phyloP scores from a whole-genome alignment of 176 grass and related monocot species.

The Carex myosuroides region DNA sequence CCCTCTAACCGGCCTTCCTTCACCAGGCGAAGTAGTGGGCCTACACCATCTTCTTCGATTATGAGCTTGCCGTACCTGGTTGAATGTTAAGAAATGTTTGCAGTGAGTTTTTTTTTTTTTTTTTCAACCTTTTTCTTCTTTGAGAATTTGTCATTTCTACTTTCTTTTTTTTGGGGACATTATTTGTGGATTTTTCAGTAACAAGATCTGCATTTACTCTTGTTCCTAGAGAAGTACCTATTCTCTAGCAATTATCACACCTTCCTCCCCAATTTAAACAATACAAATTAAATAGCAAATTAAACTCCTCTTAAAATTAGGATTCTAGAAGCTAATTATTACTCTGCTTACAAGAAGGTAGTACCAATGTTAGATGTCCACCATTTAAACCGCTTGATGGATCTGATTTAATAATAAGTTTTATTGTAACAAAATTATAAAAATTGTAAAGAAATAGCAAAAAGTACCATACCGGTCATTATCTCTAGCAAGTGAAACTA shows the following conservation, averaged over 20 bases:
- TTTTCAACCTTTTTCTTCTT: background rate
- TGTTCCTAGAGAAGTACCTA: background rate
- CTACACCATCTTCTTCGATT: slow-evolving; percentile 89
- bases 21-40: slow-evolving; percentile 63
- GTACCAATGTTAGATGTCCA: background rate
- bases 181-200: background rate
- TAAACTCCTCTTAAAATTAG: background rate
- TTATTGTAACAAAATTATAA: background rate
- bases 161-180: background rate
- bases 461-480: slow-evolving; percentile 36
- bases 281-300: background rate
- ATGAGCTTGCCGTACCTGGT: slow-evolving; percentile 74
- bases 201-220: background rate
- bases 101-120: background rate
- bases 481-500: slow-evolving; percentile 87
- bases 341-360: background rate
- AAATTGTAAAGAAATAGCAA: background rate
- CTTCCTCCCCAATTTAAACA: background rate
- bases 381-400: background rate
- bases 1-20: slow-evolving; percentile 74
- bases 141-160: background rate
- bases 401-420: background rate
- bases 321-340: background rate
- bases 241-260: background rate
- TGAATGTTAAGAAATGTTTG: background rate